Evolutionary conservation across 2,329 filamentous ascomycete genomes (phyloP).

Genomic region (Colletotrichum tropicicola): DNA sequence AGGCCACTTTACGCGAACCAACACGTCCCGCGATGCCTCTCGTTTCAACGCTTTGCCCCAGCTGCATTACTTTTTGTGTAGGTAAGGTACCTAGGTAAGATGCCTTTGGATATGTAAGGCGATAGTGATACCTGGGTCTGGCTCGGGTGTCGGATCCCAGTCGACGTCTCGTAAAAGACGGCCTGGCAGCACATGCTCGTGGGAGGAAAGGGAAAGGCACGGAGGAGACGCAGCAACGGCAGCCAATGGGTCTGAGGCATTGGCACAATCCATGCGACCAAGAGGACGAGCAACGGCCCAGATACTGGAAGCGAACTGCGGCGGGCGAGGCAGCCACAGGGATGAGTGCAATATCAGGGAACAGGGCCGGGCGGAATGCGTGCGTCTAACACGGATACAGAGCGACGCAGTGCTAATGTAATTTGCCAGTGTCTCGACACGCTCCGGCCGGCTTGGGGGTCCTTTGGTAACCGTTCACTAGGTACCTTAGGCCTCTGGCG

Average conservation of each 20-base stretch:
- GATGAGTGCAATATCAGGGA: constrained; percentile 10
- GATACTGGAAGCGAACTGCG: constrained; percentile 2
- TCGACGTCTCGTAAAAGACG: constrained; percentile 10
- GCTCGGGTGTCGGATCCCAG: constrained; percentile 6
- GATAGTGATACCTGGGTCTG: background rate
- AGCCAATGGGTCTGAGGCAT: constrained; percentile 3
- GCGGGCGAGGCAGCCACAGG: constrained; percentile 7
- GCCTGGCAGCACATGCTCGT: background rate
- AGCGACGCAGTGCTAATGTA: constrained; percentile 1
- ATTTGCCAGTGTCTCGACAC: constrained; percentile 1
- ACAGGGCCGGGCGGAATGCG: constrained; percentile 7
- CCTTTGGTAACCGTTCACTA: background rate
- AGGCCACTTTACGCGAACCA: constrained; percentile 25
- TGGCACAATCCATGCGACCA: background rate
- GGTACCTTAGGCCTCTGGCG: background rate
- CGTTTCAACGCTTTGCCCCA: constrained; percentile 22
- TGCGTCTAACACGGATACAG: background rate
- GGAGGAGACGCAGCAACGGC: background rate
- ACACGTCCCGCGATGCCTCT: constrained; percentile 20
- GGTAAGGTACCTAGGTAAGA: no score
- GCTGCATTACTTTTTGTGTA: background rate
- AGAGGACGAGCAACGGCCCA: constrained; percentile 1
- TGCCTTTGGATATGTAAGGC: no score
- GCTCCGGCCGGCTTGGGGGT: constrained; percentile 1
- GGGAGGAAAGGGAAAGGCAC: constrained; percentile 15